Evolutionary conservation across 2,329 filamentous ascomycete species (phyloP), one percentile per base, ranked within the genome.

Genomic region (Pseudogymnoascus pannorum): DNA sequence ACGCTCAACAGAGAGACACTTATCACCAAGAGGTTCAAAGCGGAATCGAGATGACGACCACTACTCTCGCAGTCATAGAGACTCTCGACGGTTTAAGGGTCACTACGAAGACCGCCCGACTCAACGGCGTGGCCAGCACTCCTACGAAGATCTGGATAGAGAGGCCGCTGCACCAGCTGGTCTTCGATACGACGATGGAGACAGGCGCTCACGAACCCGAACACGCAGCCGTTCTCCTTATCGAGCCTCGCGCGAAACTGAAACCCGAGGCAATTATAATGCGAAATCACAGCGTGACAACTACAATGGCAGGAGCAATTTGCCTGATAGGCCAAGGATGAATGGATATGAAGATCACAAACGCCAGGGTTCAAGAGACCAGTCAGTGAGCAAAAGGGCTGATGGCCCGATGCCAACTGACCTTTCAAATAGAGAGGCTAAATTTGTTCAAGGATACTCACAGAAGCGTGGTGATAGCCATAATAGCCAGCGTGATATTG

Each of bases 11-110:
- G 77, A 79, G 69, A 78, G 77, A 67, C 81, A 78, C 72, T 77
- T 80, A 68, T 87, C 87, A 54, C 86, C 87, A 35, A 81, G 81
- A 68, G 86, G 84, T 63, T 82, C 82, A 69, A 92, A 92, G 75
- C 83, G 89, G 66, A 74, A 79, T 58, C 82, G 81, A 69, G 84
- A 87, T 68, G 85, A 88, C 63, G 81, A 84, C 65, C 81, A 86
- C 67, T 74, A 78, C 63, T 72, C 75, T 64, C 71, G 70, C 64
- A 71, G 61, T 71, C 77, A 78, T 64, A 74, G 79, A 60, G 86
- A 89, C 67, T 74, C 81, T 40, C 79, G 86, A 70, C 80, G 80
- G 65, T 84, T 83, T 71, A 85, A 83, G 67, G 76, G 81, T 33
- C 82, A 83, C 67, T 85, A 87, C 76, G 85, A 89, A 70, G 80